Evolutionary conservation across 805 yeast species (phyloP).

Genomic region (Barnettozyma wickerhamii): DNA sequence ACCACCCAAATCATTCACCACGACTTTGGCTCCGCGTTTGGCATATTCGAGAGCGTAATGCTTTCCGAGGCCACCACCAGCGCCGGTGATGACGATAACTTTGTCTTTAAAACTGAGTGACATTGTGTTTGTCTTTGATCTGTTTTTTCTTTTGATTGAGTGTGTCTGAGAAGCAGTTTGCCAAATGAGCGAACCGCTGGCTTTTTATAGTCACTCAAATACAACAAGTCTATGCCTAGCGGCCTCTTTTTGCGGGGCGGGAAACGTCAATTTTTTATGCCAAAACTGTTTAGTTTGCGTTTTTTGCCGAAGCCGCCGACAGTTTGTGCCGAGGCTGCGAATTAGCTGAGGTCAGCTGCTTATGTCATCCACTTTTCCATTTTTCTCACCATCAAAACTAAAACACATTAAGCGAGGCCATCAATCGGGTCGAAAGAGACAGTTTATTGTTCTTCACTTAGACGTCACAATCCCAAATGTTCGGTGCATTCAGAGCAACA

Average conservation of each 20-base stretch:
- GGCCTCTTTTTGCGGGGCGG: slow-evolving; percentile 1
- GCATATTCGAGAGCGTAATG: slow-evolving; percentile 86
- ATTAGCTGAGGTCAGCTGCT: slow-evolving; percentile 46
- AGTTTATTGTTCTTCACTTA: background rate
- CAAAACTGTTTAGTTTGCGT: background rate
- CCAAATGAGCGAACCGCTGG: background rate
- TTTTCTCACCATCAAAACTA: too few species aligned
- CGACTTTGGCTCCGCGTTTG: slow-evolving; percentile 88
- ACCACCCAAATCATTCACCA: slow-evolving; percentile 92
- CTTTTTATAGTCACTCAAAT: background rate
- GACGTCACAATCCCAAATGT: too few species aligned
- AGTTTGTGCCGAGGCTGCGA: slow-evolving; percentile 28
- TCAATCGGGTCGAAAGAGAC: background rate
- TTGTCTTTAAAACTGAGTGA: slow-evolving; percentile 61
- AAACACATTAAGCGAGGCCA: too few species aligned
- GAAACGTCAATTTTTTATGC: background rate
- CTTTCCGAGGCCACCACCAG: slow-evolving; percentile 96
- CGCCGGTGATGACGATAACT: slow-evolving; percentile 93
- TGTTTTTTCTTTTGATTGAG: background rate
- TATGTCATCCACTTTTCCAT: background rate
- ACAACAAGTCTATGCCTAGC: background rate
- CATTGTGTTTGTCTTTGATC: slow-evolving; percentile 2
- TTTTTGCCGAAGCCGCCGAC: slow-evolving; percentile 33
- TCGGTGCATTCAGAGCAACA: slow-evolving; percentile 69
- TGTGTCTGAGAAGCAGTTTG: background rate